Percentiles rank a stretch among this genome's conserved stretches.
Evolutionary conservation across 371 early-diverging fungal species (phyloP).

Genomic region (Smittium culicis): DNA sequence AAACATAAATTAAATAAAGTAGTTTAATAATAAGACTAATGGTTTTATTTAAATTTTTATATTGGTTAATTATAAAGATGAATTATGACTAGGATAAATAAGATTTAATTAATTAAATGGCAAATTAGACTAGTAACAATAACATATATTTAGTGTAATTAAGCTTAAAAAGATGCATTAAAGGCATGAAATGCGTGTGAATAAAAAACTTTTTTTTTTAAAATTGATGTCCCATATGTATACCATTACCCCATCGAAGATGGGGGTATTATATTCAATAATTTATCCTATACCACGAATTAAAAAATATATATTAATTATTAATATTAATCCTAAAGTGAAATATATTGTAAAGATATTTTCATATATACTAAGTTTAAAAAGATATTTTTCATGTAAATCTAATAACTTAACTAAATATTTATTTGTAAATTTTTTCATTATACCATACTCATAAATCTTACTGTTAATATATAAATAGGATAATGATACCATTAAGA

Average conservation of each 20-base stretch:
- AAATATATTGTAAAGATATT: conserved; percentile 15
- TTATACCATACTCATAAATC: conserved; percentile 1
- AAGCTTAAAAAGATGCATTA: no score
- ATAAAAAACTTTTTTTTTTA: conserved; percentile 15
- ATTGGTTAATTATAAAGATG: no score
- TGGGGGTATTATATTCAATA: conserved; percentile 11
- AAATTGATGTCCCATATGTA: conserved; percentile 8
- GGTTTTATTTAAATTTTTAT: no score
- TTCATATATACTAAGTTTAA: conserved; percentile 19
- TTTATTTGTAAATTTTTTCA: background rate
- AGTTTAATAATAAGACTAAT: no score
- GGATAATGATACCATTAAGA: background rate
- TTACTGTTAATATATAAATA: background rate
- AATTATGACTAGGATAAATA: no score
- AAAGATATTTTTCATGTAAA: conserved; percentile 20
- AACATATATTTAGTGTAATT: no score
- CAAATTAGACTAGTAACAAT: no score
- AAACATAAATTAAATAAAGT: no score
- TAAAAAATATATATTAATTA: conserved; percentile 9
- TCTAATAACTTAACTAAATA: background rate
- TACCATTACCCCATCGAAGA: conserved; percentile 9
- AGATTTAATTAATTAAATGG: no score
- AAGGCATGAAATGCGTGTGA: no score
- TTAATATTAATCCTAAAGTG: conserved; percentile 10
- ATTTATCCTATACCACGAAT: conserved; percentile 14